A percentile compares a stretch with the other conserved stretches of the same genome.
These are phyloP conservation scores for Phytophthora nicotianae DNA, from an alignment of 352 stramenopile genomes.

Conservation along the genomic window DNA sequence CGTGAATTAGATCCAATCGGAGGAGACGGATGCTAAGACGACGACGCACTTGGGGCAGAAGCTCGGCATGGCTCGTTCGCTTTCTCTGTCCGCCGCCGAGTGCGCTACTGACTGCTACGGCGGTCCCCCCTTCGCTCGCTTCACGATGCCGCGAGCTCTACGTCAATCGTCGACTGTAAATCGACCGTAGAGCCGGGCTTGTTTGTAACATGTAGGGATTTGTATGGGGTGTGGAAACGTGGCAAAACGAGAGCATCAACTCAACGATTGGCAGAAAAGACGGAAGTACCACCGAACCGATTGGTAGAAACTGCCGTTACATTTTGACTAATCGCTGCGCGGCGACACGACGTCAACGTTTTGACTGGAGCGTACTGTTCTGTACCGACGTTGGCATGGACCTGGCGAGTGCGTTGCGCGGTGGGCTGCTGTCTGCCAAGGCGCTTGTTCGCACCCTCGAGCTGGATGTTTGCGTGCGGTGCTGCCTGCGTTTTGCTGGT, in stretches of 20 bases:
- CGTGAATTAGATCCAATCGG: not conserved
- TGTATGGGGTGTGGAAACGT: conserved; percentile 27
- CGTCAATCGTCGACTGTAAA: conserved; percentile 34
- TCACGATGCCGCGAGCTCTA: conserved; percentile 27
- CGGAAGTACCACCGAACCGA: not conserved
- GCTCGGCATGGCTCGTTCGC: conserved; percentile 50
- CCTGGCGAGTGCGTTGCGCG: conserved; percentile 22
- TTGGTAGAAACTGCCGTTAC: conserved; percentile 17
- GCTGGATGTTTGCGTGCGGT: conserved; percentile 64
- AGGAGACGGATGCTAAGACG: not conserved
- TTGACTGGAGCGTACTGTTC: conserved; percentile 16
- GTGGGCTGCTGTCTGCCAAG: conserved; percentile 37
- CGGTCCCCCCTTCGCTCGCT: conserved; percentile 16
- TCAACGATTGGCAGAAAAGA: conserved; percentile 32
- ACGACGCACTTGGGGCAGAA: conserved; percentile 71
- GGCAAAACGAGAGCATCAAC: conserved; percentile 1
- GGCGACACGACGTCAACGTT: conserved; percentile 5
- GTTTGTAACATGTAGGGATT: conserved; percentile 19
- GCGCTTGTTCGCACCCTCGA: conserved; percentile 21
- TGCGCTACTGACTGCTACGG: conserved; percentile 25
- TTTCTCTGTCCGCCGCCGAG: conserved; percentile 19
- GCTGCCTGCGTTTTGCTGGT: conserved; percentile 65
- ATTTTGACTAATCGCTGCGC: conserved; percentile 28
- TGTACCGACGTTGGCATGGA: conserved; percentile 33
- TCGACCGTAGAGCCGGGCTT: conserved; percentile 18